These are phyloP conservation scores for Xerocomus spinulosus DNA, from an alignment of 768 basidiomycete species.

Conservation along the genomic window DNA sequence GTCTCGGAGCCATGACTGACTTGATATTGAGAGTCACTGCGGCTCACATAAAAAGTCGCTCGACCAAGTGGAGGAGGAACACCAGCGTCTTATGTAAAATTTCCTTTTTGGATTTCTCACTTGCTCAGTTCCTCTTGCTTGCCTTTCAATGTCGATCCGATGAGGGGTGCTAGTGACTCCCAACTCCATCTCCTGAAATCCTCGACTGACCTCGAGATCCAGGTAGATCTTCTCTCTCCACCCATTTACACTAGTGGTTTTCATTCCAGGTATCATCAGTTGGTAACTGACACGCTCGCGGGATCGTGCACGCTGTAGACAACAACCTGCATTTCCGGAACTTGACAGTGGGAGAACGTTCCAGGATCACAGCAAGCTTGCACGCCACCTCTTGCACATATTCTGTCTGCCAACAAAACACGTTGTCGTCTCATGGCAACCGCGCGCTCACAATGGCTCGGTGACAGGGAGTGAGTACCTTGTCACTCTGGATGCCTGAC, in stretches of 20 bases:
- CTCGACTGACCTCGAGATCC: too few relatives aligned
- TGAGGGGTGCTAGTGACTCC: too few relatives aligned
- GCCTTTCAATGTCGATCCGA: too few relatives aligned
- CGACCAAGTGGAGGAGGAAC: constrained; percentile 3
- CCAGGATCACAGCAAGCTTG: not conserved
- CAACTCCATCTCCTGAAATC: too few relatives aligned
- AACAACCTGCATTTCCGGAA: not conserved
- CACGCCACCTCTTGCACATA: not conserved
- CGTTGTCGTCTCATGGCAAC: not conserved
- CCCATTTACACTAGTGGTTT: too few relatives aligned
- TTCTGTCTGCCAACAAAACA: not conserved
- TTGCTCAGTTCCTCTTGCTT: too few relatives aligned
- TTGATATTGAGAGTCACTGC: constrained; percentile 9
- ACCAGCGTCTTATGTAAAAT: constrained; percentile 24
- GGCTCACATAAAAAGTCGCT: constrained; percentile 11
- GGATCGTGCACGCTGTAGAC: too few relatives aligned
- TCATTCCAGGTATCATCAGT: too few relatives aligned
- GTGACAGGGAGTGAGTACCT: not conserved
- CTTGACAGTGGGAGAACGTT: not conserved
- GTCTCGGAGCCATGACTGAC: constrained; percentile 40
- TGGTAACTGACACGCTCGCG: too few relatives aligned
- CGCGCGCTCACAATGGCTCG: not conserved
- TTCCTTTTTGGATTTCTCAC: constrained; percentile 11
- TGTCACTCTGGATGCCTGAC: not conserved
- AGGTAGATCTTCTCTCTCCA: too few relatives aligned